phyloP scores from a whole-genome alignment of 106 monocot species.

The Dendrobium nobile region DNA sequence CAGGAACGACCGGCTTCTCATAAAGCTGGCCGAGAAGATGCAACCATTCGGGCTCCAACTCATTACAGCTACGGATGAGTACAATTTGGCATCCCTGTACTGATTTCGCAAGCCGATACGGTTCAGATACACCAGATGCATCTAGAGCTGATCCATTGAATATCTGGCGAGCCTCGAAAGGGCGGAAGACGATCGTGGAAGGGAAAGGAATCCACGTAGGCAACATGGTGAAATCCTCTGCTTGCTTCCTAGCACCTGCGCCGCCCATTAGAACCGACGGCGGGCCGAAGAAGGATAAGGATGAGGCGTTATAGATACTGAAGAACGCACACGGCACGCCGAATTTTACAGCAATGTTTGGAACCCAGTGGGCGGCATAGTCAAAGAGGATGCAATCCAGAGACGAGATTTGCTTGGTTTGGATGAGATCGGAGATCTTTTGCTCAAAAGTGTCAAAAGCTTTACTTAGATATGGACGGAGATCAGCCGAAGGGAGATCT shows the following conservation, averaged over 20 bases:
- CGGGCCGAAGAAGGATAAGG: constrained; percentile 19
- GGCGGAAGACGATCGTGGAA: constrained; percentile 4
- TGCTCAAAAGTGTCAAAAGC: too few species aligned
- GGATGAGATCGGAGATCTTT: not conserved
- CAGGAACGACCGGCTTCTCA: constrained; percentile 7
- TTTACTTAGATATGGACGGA: too few species aligned
- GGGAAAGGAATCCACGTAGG: constrained; percentile 14
- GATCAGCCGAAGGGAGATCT: too few species aligned
- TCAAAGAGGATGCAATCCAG: constrained; percentile 43
- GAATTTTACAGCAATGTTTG: constrained; percentile 9
- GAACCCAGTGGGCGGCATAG: constrained; percentile 32
- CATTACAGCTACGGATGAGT: not conserved
- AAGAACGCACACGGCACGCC: constrained; percentile 24
- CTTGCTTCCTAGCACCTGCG: not conserved
- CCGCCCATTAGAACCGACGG: not conserved
- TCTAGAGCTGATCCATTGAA: too few species aligned
- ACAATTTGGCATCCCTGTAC: not conserved
- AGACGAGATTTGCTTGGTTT: not conserved
- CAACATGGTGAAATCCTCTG: not conserved
- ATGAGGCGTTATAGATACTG: constrained; percentile 5
- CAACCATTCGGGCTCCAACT: constrained; percentile 6
- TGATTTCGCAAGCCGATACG: not conserved
- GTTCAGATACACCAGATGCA: not conserved
- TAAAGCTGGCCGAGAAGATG: not conserved
- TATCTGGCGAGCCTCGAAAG: not conserved